These are phyloP conservation scores for Debaryomycetaceae sp. DNA, from an alignment of 1,139 yeast species.

Conservation along the genomic window DNA sequence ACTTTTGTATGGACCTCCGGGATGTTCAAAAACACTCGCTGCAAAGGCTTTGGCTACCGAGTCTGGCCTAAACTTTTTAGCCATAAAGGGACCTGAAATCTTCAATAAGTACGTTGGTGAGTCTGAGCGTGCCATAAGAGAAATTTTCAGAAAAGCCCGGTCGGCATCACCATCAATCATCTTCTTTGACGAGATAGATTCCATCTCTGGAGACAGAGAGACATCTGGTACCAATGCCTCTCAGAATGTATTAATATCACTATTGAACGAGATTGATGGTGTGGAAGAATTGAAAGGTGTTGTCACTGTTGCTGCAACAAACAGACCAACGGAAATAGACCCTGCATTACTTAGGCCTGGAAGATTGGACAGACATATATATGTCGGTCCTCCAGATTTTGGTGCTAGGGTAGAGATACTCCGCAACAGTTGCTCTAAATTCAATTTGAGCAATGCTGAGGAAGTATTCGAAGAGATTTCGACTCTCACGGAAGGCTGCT, in stretches of 20 bases:
- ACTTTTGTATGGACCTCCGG: constrained; percentile 91
- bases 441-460: constrained; percentile 43
- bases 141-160: constrained; percentile 85
- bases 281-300: constrained; percentile 93
- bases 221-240: constrained; percentile 66
- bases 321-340: constrained; percentile 89
- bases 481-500: constrained; percentile 83
- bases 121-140: constrained; percentile 84
- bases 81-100: constrained; percentile 94
- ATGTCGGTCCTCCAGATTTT: constrained; percentile 85
- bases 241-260: constrained; percentile 81
- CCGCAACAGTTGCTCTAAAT: constrained; percentile 58
- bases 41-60: constrained; percentile 96
- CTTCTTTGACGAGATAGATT: constrained; percentile 94
- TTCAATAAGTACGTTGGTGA: constrained; percentile 95
- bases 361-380: constrained; percentile 84
- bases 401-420: constrained; percentile 77
- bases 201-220: constrained; percentile 72
- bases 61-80: constrained; percentile 86
- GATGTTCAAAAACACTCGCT: constrained; percentile 90
- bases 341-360: constrained; percentile 93
- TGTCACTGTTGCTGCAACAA: constrained; percentile 91
- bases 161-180: constrained; percentile 92
- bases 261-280: constrained; percentile 93
- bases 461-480: constrained; percentile 41